Conservation (phyloP, 768 basidiomycete genomes). For the Flagelloscypha sp. region DNA sequence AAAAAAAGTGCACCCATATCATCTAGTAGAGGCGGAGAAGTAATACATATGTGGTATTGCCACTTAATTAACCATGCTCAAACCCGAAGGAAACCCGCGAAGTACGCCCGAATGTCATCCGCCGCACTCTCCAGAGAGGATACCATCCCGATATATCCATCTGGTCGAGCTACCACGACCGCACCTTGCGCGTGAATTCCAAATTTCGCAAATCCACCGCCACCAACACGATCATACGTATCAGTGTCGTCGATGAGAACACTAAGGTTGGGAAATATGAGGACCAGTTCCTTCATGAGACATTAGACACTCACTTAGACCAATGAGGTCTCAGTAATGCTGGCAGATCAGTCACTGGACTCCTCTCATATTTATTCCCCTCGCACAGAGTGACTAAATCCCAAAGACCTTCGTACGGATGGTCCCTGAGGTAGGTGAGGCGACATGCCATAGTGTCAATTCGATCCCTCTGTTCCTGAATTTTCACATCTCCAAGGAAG, state of each 20-base stretch:
- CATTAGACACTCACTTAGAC: slow-evolving; percentile 39
- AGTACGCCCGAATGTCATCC: slow-evolving; percentile 35
- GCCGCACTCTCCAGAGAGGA: slow-evolving; percentile 39
- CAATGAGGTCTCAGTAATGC: slow-evolving; percentile 42
- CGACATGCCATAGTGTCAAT: too few species aligned
- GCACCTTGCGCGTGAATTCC: slow-evolving; percentile 41
- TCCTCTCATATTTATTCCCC: too few species aligned
- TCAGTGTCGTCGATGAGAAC: slow-evolving; percentile 53
- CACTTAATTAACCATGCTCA: too few species aligned
- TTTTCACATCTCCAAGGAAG: slow-evolving; percentile 18
- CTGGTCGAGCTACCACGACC: slow-evolving; percentile 51
- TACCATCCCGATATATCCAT: slow-evolving; percentile 57
- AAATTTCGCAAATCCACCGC: slow-evolving; percentile 48
- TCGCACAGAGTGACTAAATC: too few species aligned
- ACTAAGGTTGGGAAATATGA: slow-evolving; percentile 22
- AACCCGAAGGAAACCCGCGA: slow-evolving; percentile 41
- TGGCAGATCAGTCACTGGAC: slow-evolving; percentile 43
- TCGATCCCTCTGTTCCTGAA: too few species aligned
- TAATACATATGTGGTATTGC: too few species aligned
- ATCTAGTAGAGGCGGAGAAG: too few species aligned
- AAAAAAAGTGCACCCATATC: too few species aligned
- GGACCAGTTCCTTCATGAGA: background rate
- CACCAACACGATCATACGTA: slow-evolving; percentile 34
- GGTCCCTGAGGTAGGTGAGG: too few species aligned
- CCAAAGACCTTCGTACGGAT: too few species aligned